Evolutionary conservation across 257 asterid species (phyloP).

Genomic region (Jacaranda mimosifolia): DNA sequence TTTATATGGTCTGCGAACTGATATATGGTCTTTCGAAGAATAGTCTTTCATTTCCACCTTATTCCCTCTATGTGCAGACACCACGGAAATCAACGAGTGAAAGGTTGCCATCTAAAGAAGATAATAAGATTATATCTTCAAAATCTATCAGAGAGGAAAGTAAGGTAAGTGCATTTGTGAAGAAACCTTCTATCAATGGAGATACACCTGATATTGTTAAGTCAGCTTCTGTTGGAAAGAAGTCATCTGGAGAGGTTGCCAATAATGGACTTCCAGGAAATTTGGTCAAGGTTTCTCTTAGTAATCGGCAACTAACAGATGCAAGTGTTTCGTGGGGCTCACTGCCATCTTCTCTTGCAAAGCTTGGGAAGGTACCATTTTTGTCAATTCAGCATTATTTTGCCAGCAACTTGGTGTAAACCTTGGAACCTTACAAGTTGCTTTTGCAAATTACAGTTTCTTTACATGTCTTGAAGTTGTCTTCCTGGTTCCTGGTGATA

Average conservation of each 20-base stretch:
- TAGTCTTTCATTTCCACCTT: conserved; percentile 26
- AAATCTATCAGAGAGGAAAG: conserved; percentile 68
- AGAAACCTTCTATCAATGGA: conserved; percentile 57
- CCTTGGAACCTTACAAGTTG: not conserved
- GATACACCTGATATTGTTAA: conserved; percentile 58
- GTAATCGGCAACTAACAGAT: conserved; percentile 68
- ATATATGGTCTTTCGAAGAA: conserved; percentile 26
- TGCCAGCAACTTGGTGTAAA: conserved; percentile 18
- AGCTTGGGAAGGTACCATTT: conserved; percentile 81
- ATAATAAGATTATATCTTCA: conserved; percentile 51
- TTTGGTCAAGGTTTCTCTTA: conserved; percentile 75
- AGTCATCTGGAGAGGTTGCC: conserved; percentile 59
- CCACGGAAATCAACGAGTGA: conserved; percentile 85
- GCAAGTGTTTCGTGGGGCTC: conserved; percentile 84
- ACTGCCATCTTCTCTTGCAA: conserved; percentile 83
- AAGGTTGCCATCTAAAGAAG: conserved; percentile 67
- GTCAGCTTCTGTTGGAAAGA: conserved; percentile 61
- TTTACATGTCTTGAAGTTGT: conserved; percentile 7
- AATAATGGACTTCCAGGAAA: conserved; percentile 72
- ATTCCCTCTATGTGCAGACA: conserved; percentile 53
- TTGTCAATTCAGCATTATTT: conserved; percentile 25
- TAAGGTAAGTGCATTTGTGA: conserved; percentile 52
- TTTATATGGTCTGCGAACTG: not conserved
- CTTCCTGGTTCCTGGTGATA: not conserved
- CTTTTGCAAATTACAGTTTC: not conserved